Evolutionary conservation across 139 green algal species (phyloP).

Genomic region (Coelastrella sp.): DNA sequence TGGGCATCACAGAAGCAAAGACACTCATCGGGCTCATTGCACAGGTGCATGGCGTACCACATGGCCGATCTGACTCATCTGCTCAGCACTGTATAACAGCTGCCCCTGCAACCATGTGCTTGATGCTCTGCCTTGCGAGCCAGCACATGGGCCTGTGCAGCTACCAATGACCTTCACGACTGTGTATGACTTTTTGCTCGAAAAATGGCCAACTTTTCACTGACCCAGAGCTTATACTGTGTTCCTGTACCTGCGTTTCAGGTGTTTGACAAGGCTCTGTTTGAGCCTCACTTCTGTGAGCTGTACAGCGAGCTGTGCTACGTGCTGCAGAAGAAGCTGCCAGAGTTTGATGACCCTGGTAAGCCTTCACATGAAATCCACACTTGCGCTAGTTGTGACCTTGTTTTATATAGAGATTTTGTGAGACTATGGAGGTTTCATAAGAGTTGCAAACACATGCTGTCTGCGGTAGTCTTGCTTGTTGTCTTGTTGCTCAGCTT

Average conservation of each 20-base stretch:
- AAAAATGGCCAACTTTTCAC: not conserved
- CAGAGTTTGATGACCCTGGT: conserved; percentile 55
- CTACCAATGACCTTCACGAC: no score
- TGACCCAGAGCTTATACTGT: conserved; percentile 15
- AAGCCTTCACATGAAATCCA: not conserved
- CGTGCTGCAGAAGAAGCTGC: conserved; percentile 51
- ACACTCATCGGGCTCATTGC: conserved; percentile 91
- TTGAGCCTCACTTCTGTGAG: conserved; percentile 94
- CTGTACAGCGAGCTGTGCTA: conserved; percentile 93
- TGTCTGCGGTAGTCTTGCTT: no score
- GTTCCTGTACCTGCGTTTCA: not conserved
- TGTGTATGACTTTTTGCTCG: not conserved
- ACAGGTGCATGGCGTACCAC: conserved; percentile 56
- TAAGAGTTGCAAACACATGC: no score
- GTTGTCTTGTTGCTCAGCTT: no score
- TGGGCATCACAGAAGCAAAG: conserved; percentile 82
- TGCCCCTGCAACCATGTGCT: no score
- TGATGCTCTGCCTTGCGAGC: no score
- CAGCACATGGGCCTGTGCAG: no score
- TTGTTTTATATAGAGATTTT: not conserved
- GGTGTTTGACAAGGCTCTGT: conserved; percentile 99
- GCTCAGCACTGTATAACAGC: no score
- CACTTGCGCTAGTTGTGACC: not conserved
- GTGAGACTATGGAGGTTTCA: not conserved
- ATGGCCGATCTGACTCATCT: no score